phyloP scores from a whole-genome alignment of 176 grass and related monocot genomes.

The Oryza glumipatula region DNA sequence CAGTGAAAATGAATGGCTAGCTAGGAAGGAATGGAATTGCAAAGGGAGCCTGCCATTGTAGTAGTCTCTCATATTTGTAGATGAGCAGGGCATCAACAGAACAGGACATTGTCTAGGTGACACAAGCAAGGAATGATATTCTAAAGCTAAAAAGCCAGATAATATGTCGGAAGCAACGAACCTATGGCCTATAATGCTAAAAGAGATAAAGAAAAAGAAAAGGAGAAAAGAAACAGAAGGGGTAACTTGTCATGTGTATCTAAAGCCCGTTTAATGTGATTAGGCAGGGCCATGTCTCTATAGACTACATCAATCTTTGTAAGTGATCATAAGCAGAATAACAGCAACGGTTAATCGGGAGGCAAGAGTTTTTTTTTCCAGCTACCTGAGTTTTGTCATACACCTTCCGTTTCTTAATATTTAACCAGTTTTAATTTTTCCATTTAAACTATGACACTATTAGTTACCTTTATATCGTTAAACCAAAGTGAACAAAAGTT shows the following conservation, averaged over 20 bases:
- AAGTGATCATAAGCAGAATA: no score
- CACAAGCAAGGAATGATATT: background rate
- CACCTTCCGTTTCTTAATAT: no score
- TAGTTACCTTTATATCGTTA: no score
- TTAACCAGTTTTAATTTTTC: no score
- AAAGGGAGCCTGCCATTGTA: background rate
- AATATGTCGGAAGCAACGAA: background rate
- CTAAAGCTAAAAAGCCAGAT: background rate
- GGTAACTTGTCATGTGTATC: conserved; percentile 6
- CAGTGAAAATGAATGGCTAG: background rate
- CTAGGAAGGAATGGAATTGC: background rate
- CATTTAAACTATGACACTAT: no score
- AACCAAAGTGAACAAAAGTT: no score
- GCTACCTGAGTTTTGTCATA: no score
- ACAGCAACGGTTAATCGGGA: no score
- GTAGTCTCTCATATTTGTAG: background rate
- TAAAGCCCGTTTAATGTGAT: background rate
- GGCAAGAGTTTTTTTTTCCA: no score
- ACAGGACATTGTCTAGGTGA: background rate
- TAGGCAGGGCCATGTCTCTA: background rate
- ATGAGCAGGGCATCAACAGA: background rate
- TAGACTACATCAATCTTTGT: background rate
- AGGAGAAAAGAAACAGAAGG: background rate
- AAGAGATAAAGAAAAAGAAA: background rate
- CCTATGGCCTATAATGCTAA: background rate